These are phyloP conservation scores for Tritrichomonas musculus DNA, from an alignment of 208 protist species.

Conservation along the genomic window DNA sequence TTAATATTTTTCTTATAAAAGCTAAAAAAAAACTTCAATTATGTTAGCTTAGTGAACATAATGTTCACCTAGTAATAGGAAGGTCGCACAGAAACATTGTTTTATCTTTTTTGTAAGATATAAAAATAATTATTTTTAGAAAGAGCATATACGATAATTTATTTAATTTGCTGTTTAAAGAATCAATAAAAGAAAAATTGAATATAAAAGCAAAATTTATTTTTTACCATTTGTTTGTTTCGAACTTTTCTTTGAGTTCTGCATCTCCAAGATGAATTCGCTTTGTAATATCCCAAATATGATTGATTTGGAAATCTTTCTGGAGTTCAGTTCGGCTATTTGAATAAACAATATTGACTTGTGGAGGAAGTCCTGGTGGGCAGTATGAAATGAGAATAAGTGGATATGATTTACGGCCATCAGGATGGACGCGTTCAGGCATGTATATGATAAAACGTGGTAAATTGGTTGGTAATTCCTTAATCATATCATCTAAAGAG, in stretches of 20 bases:
- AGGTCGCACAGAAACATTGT: too few species aligned
- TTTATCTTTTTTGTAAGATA: too few species aligned
- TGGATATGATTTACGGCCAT: constrained; percentile 31
- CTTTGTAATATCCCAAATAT: constrained; percentile 13
- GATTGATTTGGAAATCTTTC: neutral
- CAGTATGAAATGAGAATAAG: neutral
- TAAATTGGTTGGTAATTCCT: neutral
- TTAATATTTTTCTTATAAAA: too few species aligned
- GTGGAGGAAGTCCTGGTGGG: neutral
- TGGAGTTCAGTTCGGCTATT: neutral
- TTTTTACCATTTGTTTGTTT: constrained; percentile 24
- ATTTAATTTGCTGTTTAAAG: too few species aligned
- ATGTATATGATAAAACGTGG: neutral
- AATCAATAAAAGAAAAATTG: too few species aligned
- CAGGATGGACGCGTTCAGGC: neutral
- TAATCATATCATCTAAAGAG: neutral
- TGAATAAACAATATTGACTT: constrained; percentile 1
- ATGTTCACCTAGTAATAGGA: too few species aligned
- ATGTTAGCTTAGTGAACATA: too few species aligned
- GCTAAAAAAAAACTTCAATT: too few species aligned
- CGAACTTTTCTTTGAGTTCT: neutral
- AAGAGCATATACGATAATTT: too few species aligned
- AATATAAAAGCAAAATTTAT: too few species aligned
- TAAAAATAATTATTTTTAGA: too few species aligned
- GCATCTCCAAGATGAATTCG: neutral